Base-by-base conservation (phyloP, 2,329 filamentous ascomycete species). In the Colletotrichum tropicale region DNA sequence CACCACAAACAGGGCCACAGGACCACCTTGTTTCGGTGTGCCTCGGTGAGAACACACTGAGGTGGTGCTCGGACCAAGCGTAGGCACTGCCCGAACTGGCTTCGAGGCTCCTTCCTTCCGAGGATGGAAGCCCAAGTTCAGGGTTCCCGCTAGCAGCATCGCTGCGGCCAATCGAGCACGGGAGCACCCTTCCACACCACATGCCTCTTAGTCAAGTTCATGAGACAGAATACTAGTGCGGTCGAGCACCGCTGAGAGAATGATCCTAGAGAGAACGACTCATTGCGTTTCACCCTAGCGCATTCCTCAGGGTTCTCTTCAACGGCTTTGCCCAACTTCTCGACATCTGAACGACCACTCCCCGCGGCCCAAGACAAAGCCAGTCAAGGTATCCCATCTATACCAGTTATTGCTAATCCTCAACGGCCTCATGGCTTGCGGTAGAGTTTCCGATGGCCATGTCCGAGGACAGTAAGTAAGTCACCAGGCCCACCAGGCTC, bases 261-360 rank as follows among this genome's bases (percentile, higher is more conserved):
- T 8, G 12, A 52, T 52, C 24, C 56, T 62, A 24, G 26, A 65
- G 64, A 65, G 21, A 30, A 34, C 70, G 70, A 75, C 70, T 68
- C 74, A 64, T 65, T 72, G 34, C 58, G 74, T 75, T 75, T 75
- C 74, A 75, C 56, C 55, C 58, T 75, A 65, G 55, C 8, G 70
- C 70, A 65, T 74, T 74, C 73, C 70, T 38, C 70, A 32, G 36
- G 32, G 38, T 26, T 32, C 28, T 69, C 58, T 74, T 69, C 48
- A 75, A 68, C 70, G 56, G 58, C 64, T 43, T 64, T 65, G 38
- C 24, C 30, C 36, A 32, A 30, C 68, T 16, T 67, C 52, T 43
- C 24, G 21, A 64, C 18, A 24, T 38, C n/a, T 52, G 6, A 52
- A 30, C 15, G 16, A 55, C 21, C 43, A 32, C n/a, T 55, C 16